Evolutionary conservation across 768 basidiomycete species (phyloP).

Genomic region (Tylopilus cervinicoccineus): DNA sequence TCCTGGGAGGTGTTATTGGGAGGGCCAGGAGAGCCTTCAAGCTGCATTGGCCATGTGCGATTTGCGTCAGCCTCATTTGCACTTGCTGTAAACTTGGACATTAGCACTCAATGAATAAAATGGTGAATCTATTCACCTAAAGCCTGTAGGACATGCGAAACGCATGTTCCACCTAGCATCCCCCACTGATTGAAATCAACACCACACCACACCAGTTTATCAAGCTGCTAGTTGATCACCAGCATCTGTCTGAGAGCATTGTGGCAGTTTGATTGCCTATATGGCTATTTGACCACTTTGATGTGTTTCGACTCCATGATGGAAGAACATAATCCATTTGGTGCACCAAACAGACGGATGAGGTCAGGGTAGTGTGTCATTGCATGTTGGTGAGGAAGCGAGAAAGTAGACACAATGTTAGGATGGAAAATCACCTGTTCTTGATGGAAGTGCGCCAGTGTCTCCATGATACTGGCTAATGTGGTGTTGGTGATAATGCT

Average conservation of each 20-base stretch:
- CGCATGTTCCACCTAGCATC: not conserved
- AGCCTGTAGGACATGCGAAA: not conserved
- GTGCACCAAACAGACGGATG: not conserved
- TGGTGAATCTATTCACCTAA: not conserved
- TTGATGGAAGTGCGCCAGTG: not conserved
- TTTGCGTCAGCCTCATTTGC: not conserved
- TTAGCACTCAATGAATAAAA: not conserved
- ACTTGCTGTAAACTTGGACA: not conserved
- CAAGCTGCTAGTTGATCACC: not conserved
- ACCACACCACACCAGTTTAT: not conserved
- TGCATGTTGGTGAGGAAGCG: not conserved
- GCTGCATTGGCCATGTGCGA: too few species aligned
- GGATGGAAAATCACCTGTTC: not conserved
- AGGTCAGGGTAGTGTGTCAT: not conserved
- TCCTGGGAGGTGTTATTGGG: not conserved
- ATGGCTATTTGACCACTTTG: not conserved
- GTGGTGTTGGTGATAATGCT: not conserved
- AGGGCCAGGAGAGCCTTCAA: not conserved
- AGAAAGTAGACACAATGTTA: not conserved
- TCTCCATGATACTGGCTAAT: not conserved
- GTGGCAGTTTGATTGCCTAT: not conserved
- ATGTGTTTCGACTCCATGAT: not conserved
- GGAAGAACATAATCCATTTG: not conserved
- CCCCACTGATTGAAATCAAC: not conserved
- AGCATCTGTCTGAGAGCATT: not conserved